phyloP scores from a whole-genome alignment of 768 basidiomycete genomes.

The Trametes meyenii region DNA sequence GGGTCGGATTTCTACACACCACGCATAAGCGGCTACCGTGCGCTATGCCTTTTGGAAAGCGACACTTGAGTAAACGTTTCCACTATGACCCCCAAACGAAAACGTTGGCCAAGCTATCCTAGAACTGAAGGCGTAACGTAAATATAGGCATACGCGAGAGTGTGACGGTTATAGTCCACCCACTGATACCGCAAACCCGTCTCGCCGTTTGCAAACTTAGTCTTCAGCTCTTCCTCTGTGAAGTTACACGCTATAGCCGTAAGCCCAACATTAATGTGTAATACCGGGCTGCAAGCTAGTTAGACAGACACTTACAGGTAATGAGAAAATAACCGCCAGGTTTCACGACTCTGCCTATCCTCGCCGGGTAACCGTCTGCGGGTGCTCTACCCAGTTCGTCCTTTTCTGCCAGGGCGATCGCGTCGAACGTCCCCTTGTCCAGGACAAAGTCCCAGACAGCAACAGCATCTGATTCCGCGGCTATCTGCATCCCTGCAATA shows the following conservation, averaged over 20 bases:
- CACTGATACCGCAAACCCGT: constrained; percentile 69
- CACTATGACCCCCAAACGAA: constrained; percentile 77
- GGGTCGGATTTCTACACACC: not conserved
- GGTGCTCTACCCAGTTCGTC: constrained; percentile 56
- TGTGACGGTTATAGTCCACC: constrained; percentile 4
- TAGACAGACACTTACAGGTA: constrained; percentile 58
- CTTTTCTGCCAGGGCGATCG: constrained; percentile 72
- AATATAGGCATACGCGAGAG: constrained; percentile 1
- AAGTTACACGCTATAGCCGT: constrained; percentile 66
- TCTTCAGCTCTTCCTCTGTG: constrained; percentile 72
- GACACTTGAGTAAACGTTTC: constrained; percentile 69
- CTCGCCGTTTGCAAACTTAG: constrained; percentile 49
- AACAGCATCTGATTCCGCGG: constrained; percentile 8
- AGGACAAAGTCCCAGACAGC: constrained; percentile 70
- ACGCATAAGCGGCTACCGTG: not conserved
- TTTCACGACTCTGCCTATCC: constrained; percentile 58
- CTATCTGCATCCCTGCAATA: constrained; percentile 21
- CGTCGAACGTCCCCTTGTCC: constrained; percentile 91
- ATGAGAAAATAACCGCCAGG: constrained; percentile 75
- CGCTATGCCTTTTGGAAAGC: constrained; percentile 58
- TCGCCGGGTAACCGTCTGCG: constrained; percentile 59
- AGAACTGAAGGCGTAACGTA: constrained; percentile 48
- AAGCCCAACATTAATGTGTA: not conserved
- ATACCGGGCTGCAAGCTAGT: not conserved
- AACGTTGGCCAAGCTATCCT: constrained; percentile 72